Percentiles rank a stretch among this genome's conserved stretches.
Evolutionary conservation across 352 stramenopile species (phyloP).

Genomic region (Heterotrichella gracilis): DNA sequence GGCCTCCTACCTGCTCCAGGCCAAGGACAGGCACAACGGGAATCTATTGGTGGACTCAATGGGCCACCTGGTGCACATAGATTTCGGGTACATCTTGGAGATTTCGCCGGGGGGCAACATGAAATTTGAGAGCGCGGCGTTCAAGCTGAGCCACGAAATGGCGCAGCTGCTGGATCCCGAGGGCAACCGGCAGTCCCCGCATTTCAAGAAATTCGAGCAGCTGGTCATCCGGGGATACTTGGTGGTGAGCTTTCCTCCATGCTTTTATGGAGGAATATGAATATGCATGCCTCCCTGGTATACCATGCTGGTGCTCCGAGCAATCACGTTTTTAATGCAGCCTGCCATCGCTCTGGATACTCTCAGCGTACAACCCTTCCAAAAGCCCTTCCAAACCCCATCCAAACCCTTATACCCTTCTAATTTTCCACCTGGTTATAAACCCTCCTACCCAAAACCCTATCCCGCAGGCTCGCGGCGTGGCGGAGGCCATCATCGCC

Average conservation of each 20-base stretch:
- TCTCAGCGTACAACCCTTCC: too few species aligned
- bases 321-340: too few species aligned
- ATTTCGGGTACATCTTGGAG: conserved; percentile 76
- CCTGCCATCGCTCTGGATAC: too few species aligned
- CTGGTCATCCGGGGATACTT: conserved; percentile 18
- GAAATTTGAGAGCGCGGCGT: conserved; percentile 55
- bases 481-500: conserved; percentile 12
- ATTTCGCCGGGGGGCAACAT: conserved; percentile 59
- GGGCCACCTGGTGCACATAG: conserved; percentile 64
- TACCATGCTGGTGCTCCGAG: too few species aligned
- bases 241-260: conserved; percentile 14
- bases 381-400: too few species aligned
- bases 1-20: conserved; percentile 47
- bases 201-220: conserved; percentile 19
- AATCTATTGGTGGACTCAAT: conserved; percentile 60
- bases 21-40: conserved; percentile 74
- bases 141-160: conserved; percentile 74
- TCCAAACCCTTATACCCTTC: too few species aligned
- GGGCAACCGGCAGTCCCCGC: conserved; percentile 12
- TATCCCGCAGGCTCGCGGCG: conserved; percentile 16
- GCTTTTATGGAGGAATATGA: too few species aligned
- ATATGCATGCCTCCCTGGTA: too few species aligned
- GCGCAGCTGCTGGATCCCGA: conserved; percentile 39
- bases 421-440: too few species aligned
- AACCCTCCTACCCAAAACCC: too few species aligned